Percentiles rank a stretch among this genome's conserved stretches.
Conservation (phyloP, 805 yeast species). For the Saturnispora serradocipensis region DNA sequence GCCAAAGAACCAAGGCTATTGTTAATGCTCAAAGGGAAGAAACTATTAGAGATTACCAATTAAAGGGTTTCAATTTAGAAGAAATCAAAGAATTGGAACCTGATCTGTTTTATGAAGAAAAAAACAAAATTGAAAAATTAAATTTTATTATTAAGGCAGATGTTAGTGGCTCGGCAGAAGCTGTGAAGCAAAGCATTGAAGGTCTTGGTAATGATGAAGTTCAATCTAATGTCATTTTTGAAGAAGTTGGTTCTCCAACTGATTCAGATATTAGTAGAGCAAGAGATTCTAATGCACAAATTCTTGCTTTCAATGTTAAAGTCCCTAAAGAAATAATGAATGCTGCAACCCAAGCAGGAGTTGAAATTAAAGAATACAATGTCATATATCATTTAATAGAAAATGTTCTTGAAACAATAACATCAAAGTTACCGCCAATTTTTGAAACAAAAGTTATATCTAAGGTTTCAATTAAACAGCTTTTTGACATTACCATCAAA, state of each 20-base stretch:
- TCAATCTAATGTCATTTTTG: slow-evolving; percentile 52
- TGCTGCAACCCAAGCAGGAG: slow-evolving; percentile 48
- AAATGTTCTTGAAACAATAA: slow-evolving; percentile 60
- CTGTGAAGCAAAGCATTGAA: slow-evolving; percentile 71
- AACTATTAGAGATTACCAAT: slow-evolving; percentile 45
- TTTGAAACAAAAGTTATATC: slow-evolving; percentile 58
- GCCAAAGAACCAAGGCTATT: slow-evolving; percentile 46
- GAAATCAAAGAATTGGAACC: slow-evolving; percentile 33
- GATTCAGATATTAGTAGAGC: slow-evolving; percentile 64
- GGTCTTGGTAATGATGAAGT: slow-evolving; percentile 87
- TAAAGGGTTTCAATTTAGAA: slow-evolving; percentile 49
- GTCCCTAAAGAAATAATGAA: slow-evolving; percentile 53
- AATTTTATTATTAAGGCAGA: slow-evolving; percentile 80
- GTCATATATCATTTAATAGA: slow-evolving; percentile 86
- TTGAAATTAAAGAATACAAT: slow-evolving; percentile 54
- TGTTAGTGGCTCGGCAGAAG: slow-evolving; percentile 92
- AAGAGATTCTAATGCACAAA: slow-evolving; percentile 57
- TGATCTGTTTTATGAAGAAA: slow-evolving; percentile 26
- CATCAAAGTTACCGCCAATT: slow-evolving; percentile 52
- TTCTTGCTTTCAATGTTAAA: slow-evolving; percentile 70
- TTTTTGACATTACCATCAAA: slow-evolving; percentile 60
- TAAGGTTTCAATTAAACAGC: slow-evolving; percentile 58
- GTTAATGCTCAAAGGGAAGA: slow-evolving; percentile 44
- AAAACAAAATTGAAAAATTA: slow-evolving; percentile 27
- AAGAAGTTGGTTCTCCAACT: slow-evolving; percentile 71